These are phyloP conservation scores for Aspergillus indologenus DNA, from an alignment of 495 filamentous ascomycete genomes.

Conservation along the genomic window DNA sequence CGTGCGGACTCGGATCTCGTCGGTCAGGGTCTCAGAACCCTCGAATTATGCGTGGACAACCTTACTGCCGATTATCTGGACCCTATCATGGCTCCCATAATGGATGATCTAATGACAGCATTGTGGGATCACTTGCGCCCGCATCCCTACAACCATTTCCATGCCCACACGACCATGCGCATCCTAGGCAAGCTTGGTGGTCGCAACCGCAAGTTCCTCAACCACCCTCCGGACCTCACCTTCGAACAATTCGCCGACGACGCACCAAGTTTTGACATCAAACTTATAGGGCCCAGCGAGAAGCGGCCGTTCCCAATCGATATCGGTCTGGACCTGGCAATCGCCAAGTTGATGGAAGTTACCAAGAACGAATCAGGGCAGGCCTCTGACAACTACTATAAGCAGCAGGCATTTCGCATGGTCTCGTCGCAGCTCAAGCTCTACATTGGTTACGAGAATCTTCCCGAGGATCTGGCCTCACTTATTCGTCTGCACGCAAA, in stretches of 20 bases:
- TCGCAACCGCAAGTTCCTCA: constrained; percentile 91
- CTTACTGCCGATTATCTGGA: constrained; percentile 96
- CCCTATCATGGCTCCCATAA: constrained; percentile 98
- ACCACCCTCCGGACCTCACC: constrained; percentile 72
- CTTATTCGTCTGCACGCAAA: constrained; percentile 84
- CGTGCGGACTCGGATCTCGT: constrained; percentile 90
- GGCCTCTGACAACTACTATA: constrained; percentile 81
- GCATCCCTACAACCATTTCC: constrained; percentile 91
- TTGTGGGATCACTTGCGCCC: constrained; percentile 93
- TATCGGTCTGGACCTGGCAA: constrained; percentile 83
- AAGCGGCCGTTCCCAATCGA: constrained; percentile 83
- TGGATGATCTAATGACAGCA: constrained; percentile 96
- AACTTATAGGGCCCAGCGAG: constrained; percentile 79
- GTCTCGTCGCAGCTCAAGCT: constrained; percentile 86
- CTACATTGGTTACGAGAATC: constrained; percentile 77
- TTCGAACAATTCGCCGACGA: constrained; percentile 88
- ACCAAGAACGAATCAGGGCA: constrained; percentile 63
- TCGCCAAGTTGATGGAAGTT: constrained; percentile 77
- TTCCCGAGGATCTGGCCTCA: constrained; percentile 85
- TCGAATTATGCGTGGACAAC: constrained; percentile 97
- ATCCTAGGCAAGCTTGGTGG: constrained; percentile 97
- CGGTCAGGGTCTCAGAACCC: constrained; percentile 85
- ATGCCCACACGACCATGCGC: constrained; percentile 96
- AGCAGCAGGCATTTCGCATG: constrained; percentile 84
- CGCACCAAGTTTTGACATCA: constrained; percentile 76